phyloP scores from a whole-genome alignment of 75 land plant species.

The Ceratopteris richardii region DNA sequence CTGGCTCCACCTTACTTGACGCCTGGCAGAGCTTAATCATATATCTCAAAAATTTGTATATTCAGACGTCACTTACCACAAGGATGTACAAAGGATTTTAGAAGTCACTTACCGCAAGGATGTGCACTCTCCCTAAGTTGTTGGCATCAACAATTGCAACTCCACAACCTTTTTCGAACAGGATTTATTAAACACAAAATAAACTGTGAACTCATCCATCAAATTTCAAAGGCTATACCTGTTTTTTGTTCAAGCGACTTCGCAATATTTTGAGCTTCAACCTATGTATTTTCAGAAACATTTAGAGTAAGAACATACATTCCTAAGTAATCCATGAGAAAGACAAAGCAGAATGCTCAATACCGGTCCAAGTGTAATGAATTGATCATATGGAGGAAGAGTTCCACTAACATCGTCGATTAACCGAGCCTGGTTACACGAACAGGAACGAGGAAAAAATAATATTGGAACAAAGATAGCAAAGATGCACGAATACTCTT shows the following conservation, averaged over 20 bases:
- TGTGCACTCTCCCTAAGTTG: slow-evolving; percentile 36
- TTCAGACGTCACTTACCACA: not conserved
- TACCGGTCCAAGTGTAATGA: slow-evolving; percentile 44
- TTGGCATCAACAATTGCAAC: slow-evolving; percentile 46
- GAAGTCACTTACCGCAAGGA: slow-evolving; percentile 33
- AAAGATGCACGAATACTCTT: no score
- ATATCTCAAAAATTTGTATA: not conserved
- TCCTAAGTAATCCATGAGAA: not conserved
- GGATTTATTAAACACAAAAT: no score
- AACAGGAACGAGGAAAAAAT: no score
- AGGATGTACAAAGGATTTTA: not conserved
- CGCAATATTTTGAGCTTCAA: slow-evolving; percentile 30
- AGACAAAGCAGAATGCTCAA: not conserved
- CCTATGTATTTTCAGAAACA: slow-evolving; percentile 15
- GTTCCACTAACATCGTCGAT: slow-evolving; percentile 49
- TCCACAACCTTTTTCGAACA: slow-evolving; percentile 21
- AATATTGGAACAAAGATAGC: not conserved
- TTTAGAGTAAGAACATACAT: not conserved
- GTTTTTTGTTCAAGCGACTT: slow-evolving; percentile 37
- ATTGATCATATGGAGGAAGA: slow-evolving; percentile 44
- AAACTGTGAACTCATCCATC: no score
- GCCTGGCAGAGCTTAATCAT: slow-evolving; percentile 35
- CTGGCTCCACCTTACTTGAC: slow-evolving; percentile 32
- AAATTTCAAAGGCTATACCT: slow-evolving; percentile 15
- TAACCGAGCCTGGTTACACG: slow-evolving; percentile 27